Evolutionary conservation across 129 eudicot species (phyloP), one percentile per base, ranked within the genome.

Genomic region (Pulicaria dysenterica): DNA sequence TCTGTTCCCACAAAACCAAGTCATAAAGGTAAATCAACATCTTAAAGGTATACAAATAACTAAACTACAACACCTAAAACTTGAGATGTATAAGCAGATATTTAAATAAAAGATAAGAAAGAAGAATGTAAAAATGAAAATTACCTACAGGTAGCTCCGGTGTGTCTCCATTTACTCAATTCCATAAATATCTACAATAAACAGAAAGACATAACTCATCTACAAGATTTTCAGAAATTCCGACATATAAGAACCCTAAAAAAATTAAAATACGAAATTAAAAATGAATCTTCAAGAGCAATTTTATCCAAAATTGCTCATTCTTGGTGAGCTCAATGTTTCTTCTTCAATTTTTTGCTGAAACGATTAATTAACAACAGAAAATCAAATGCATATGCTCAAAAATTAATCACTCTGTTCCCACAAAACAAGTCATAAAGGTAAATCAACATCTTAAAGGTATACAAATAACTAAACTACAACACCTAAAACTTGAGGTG

Each of bases 171-270:
- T 70, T 41, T 50, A 37, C 38, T 51, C 49, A 53, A 39, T 9
- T 55, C n/a, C 8, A 56, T 3, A 48, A 61, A 73, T 15, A 41
- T 40, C 43, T 71, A 40, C 54, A 64, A 54, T 67, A 74, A 60
- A 55, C 57, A 64, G 53, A 74, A 53, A 38, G 12, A 64, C 55
- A 40, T 16, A 14, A 67, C 34, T 70, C 64, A 41, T 13, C 62
- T 8, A 69, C 36, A 54, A 64, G 37, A 2, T 51, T 66, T 54
- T 55, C 69, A 48, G 38, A 60, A 67, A 12, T 58, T 17, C 40
- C 7, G 43, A 39, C 12, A 70, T 13, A 56, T 45, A 68, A 46
- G 19, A 57, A 62, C 53, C 71, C 34, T 62, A 63, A 16, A 19
- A 61, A 24, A 4, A 12, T n/a, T 53, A 50, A 53, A 16, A 42